phyloP scores from a whole-genome alignment of 2,329 filamentous ascomycete genomes.

The Calonectria fujianensis region DNA sequence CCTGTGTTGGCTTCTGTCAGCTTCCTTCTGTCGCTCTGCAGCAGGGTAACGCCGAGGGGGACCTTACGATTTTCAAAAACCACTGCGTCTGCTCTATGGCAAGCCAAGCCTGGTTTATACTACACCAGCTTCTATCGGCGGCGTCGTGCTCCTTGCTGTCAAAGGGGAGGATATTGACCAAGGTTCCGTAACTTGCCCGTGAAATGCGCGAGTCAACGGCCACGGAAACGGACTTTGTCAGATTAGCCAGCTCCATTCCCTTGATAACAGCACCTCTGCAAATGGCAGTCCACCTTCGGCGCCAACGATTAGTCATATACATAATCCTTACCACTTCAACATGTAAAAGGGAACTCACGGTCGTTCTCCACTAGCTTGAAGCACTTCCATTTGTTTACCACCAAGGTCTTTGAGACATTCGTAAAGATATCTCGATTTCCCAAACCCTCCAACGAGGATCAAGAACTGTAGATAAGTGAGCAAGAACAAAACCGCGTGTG shows the following conservation, averaged over 20 bases:
- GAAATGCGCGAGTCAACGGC: constrained; percentile 55
- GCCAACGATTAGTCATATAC: neutral
- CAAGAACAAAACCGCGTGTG: neutral
- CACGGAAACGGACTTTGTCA: constrained; percentile 38
- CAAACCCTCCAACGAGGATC: constrained; percentile 65
- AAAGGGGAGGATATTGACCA: constrained; percentile 42
- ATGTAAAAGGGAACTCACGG: constrained; percentile 57
- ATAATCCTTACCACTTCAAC: neutral
- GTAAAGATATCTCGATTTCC: constrained; percentile 57
- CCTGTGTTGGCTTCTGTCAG: constrained; percentile 32
- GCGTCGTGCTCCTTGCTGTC: constrained; percentile 38
- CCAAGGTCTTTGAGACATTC: constrained; percentile 47
- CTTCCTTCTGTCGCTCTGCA: neutral
- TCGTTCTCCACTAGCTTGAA: constrained; percentile 56
- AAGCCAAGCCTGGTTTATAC: constrained; percentile 25
- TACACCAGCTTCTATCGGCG: constrained; percentile 49
- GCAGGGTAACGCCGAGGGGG: neutral
- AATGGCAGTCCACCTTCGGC: constrained; percentile 60
- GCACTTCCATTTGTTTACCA: constrained; percentile 48
- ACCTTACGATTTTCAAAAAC: constrained; percentile 55
- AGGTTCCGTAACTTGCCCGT: constrained; percentile 56
- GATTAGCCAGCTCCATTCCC: constrained; percentile 45
- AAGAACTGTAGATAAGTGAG: constrained; percentile 56
- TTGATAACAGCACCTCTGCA: constrained; percentile 58
- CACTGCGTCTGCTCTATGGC: constrained; percentile 56